These are phyloP conservation scores for Pythium myriotylum DNA, from an alignment of 352 stramenopile species.

Conservation along the genomic window DNA sequence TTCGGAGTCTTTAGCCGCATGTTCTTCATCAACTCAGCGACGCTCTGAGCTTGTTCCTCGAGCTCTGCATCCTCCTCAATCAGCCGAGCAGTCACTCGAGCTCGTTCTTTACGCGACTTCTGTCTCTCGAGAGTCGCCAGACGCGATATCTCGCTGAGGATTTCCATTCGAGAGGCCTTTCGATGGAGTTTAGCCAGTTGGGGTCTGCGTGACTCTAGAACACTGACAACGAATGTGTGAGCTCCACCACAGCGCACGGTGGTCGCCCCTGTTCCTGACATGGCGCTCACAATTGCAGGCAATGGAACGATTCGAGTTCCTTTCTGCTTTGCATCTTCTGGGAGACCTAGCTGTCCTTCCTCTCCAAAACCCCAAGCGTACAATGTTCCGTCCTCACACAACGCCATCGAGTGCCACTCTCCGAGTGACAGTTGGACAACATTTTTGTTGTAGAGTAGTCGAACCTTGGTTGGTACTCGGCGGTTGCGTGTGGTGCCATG, in stretches of 20 bases:
- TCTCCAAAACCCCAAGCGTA: constrained; percentile 76
- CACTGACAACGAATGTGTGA: constrained; percentile 69
- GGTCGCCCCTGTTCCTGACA: constrained; percentile 62
- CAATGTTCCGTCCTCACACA: constrained; percentile 53
- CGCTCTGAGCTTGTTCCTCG: not conserved
- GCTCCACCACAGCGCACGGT: constrained; percentile 56
- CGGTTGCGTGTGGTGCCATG: constrained; percentile 42
- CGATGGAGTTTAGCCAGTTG: constrained; percentile 50
- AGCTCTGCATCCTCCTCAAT: constrained; percentile 5
- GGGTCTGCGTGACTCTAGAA: constrained; percentile 52
- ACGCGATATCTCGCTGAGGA: constrained; percentile 31
- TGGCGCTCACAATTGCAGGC: constrained; percentile 45
- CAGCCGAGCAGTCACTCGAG: not conserved
- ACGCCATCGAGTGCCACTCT: constrained; percentile 75
- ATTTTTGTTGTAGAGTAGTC: constrained; percentile 43
- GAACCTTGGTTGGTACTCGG: constrained; percentile 43
- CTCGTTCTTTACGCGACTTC: constrained; percentile 10
- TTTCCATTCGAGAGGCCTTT: constrained; percentile 34
- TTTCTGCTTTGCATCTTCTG: constrained; percentile 43
- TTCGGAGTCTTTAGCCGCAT: not conserved
- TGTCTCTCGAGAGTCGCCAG: constrained; percentile 22
- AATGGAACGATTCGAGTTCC: constrained; percentile 38
- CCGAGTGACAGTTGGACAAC: constrained; percentile 58
- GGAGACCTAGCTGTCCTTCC: constrained; percentile 64
- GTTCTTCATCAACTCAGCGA: constrained; percentile 1